Evolutionary conservation across 805 yeast species (phyloP), one percentile per base, ranked within the genome.

Genomic region (Ogataea ganodermae): DNA sequence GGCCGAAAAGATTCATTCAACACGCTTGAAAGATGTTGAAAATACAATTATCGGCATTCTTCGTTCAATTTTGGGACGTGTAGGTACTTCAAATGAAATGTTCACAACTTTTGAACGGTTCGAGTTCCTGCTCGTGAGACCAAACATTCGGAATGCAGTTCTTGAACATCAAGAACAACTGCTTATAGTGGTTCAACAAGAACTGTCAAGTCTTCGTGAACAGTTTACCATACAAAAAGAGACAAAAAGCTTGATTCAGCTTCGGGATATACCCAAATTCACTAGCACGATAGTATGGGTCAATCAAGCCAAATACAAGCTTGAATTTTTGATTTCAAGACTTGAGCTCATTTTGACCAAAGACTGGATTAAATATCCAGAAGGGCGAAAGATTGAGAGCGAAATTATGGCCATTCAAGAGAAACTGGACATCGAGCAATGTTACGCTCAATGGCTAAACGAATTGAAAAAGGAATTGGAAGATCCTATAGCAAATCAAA

Each of bases 281-380:
- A 63, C 82, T 2, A 71, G 80, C 3, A 62, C 74, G 1, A 57
- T 84, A 4, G 59, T 77, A 1, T 78, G 85, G 80, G 75, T 76
- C 10, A 68, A 66, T n/a, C 83, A 81, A 53, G 67, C 81, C 2
- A 73, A 70, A 28, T 52, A 63, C 21, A 77, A 76, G 41, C 58
- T 83, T 2, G 62, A 66, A 3, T 62, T 65, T 20, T 60, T 81
- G n/a, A 57, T 72, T 26, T 54, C 61, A 3, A 70, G 80, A 24
- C 63, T 84, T 6, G 80, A 77, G 36, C 62, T 72, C 10, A 71
- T 84, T 3, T 65, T 85, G 6, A 87, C 90, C 0, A 59, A 70
- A 14, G 80, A 80, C 6, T 85, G 91, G 91, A 67, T 63, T 17
- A 66, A 72, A 8, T 80, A 79, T 48, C 76, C 83, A 2, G 89